Evolutionary conservation across 73 alveolate species (phyloP), one percentile per base, ranked within the genome.

Genomic region (Paraurostyla sp.): DNA sequence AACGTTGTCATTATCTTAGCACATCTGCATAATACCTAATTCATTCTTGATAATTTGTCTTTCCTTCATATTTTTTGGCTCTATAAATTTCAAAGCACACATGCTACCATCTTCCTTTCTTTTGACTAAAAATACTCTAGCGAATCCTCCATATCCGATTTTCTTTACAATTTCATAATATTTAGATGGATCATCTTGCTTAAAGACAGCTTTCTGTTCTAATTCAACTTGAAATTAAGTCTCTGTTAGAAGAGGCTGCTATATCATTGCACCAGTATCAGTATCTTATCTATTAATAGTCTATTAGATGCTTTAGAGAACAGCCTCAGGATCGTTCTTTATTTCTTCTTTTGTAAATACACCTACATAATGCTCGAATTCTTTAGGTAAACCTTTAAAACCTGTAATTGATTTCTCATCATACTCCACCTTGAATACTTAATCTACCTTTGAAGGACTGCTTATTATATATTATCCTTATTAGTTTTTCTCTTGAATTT

Each of bases 81-180:
- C 90, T 43, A 90, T 83, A 32, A 78, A 83, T 57, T 90, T 90
- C 22, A 90, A 78, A 35, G 95, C 92, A 38, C 87, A 82, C 0
- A 33, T 18, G 20, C 43, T 46, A 1, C 40, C 58, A 43, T 60
- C 84, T 36, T 68, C 85, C 86, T 90, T 90, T 40, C 76, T 42
- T 38, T 71, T 71, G 40, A 43, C 85, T 49, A 75, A 46, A 57
- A 48, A 90, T 0, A 90, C 92, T 54, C 89, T 90, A 2, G 92
- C 95, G 33, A 90, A 90, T 18, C 69, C 71, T 11, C 95, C 95
- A 71, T 68, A 50, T 16, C 95, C 95, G 23, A 90, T 49, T 49
- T 80, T 69, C 69, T 90, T 81, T 0, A 90, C 84, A n/a, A 90
- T 82, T 83, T 90, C 87, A 54, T 90, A 90, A 71, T 2, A 85